Conservation (phyloP, 495 filamentous ascomycete genomes). For the Astrothelium macrocarpum region DNA sequence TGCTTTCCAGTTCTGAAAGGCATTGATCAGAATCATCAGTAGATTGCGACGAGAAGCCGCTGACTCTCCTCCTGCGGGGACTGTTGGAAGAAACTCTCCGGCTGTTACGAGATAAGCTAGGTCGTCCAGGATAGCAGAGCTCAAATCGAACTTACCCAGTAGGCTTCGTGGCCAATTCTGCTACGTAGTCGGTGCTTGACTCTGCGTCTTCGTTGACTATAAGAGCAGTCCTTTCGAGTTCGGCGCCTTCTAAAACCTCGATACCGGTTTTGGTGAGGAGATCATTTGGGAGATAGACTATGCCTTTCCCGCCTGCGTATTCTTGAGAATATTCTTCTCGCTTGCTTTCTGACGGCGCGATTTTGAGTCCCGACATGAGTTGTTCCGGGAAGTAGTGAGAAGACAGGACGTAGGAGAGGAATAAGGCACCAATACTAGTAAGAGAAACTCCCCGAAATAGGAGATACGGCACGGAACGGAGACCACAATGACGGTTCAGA, state of each 20-base stretch:
- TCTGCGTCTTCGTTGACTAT: conserved; percentile 10
- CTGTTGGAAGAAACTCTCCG: conserved; percentile 4
- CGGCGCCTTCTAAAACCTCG: conserved; percentile 16
- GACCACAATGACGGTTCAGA: conserved; percentile 29
- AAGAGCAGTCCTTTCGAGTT: conserved; percentile 10
- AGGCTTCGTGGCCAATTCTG: background rate
- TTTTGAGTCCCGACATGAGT: conserved; percentile 23
- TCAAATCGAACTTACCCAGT: background rate
- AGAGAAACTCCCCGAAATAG: conserved; percentile 33
- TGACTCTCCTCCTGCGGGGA: conserved; percentile 12
- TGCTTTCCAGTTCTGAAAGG: conserved; percentile 17
- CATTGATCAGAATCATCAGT: conserved; percentile 11
- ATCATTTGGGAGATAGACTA: conserved; percentile 20
- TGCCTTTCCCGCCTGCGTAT: conserved; percentile 10
- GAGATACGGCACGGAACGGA: conserved; percentile 41
- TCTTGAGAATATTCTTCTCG: conserved; percentile 11
- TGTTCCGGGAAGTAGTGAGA: conserved; percentile 36
- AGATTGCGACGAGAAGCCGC: conserved; percentile 10
- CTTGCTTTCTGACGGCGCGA: conserved; percentile 7
- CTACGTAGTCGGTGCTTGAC: conserved; percentile 7
- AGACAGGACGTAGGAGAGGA: conserved; percentile 37
- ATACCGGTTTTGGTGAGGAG: conserved; percentile 16
- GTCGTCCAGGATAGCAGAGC: background rate
- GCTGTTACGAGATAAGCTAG: background rate
- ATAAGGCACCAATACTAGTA: conserved; percentile 34